Evolutionary conservation across 2,329 filamentous ascomycete genomes (phyloP), one percentile per base, ranked within the genome.

Genomic region (Metarhizium anisopliae): DNA sequence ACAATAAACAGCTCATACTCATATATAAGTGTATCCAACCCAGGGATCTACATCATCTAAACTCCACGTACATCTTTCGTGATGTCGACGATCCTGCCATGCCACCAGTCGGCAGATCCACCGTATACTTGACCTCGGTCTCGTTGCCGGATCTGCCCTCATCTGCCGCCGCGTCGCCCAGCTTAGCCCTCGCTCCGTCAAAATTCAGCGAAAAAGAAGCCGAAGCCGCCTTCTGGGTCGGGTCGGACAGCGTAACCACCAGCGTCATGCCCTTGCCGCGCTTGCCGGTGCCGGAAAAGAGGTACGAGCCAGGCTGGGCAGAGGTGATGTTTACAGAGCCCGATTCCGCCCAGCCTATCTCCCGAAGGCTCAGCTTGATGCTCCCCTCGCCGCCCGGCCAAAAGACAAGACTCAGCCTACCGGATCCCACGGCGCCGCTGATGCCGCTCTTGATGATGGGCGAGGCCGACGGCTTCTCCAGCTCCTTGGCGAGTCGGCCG

Each of bases 41-140:
- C 13, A 4, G 25, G 13, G 10, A 18, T 20, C n/a, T n/a, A 14
- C 13, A n/a, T 49, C 14, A 16, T n/a, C 6, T 30, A 18, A 8
- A 49, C 25, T 49, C 20, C 25, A 49, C 13, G 6, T 29, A 49
- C 45, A 60, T 29, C 13, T 59, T 56, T 2, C 56, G 52, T 18
- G 47, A 47, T n/a, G 59, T 56, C 30, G 61, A 59, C 2, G 61
- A 63, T 3, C 61, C 61, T 0, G 60, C 60, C 32, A 63, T 40
- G 4, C 61, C 61, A 2, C 57, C 60, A 7, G 32, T 43, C 25
- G 61, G 61, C 42, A 63, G 35, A 40, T 43, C 52, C 20, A 49
- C 45, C 5, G 45, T 51, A 20, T 35, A 51, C 18, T 51, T 51
- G 52, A 60, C 57, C 4, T 47, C 51, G 36, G 62, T 47, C 42